Conservation (phyloP, 192 early-diverging fungal species). For the Helicostylum pulchrum region DNA sequence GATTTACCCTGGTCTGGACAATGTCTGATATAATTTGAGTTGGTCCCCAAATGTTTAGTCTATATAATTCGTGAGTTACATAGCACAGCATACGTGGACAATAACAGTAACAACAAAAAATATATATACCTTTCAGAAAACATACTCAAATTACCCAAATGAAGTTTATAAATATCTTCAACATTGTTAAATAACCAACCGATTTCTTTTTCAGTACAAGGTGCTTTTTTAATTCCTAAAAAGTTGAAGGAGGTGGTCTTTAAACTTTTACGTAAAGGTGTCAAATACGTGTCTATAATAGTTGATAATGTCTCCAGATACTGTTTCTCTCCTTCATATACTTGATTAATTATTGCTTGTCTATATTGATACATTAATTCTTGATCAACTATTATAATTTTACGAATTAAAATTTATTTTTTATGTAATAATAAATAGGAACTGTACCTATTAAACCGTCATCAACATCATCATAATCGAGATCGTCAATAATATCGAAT, state of each 20-base stretch:
- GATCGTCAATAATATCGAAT: constrained; percentile 30
- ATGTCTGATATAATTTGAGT: constrained; percentile 40
- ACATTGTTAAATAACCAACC: constrained; percentile 26
- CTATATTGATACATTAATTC: constrained; percentile 22
- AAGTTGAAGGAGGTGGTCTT: constrained; percentile 29
- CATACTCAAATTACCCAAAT: constrained; percentile 3
- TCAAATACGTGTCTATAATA: constrained; percentile 5
- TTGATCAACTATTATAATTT: constrained; percentile 8
- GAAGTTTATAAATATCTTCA: constrained; percentile 13
- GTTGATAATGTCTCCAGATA: constrained; percentile 22
- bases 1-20: constrained; percentile 28
- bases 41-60: constrained; percentile 37
- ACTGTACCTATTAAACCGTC: constrained; percentile 29
- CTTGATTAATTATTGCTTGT: constrained; percentile 23
- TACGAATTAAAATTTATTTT: background rate
- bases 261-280: constrained; percentile 21
- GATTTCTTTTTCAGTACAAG: constrained; percentile 29
- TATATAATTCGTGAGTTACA: background rate
- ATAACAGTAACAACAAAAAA: background rate
- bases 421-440: background rate
- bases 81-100: background rate
- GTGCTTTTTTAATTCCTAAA: constrained; percentile 24
- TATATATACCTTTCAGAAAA: constrained; percentile 23
- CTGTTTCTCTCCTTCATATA: constrained; percentile 17
- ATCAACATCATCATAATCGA: constrained; percentile 34